phyloP scores from a whole-genome alignment of 768 basidiomycete species.

The Termitomyces sp. region DNA sequence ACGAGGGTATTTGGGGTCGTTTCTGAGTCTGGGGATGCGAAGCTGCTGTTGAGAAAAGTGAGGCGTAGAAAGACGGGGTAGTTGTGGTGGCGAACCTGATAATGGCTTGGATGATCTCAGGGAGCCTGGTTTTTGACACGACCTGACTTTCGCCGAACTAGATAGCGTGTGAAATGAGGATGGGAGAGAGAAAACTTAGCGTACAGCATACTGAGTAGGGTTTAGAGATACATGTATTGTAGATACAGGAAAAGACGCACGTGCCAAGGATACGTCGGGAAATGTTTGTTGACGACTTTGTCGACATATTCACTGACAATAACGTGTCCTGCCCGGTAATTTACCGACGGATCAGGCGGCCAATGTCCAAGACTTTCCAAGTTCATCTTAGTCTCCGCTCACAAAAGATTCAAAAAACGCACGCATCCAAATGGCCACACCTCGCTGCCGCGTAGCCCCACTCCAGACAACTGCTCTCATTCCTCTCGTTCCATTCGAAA shows the following conservation, averaged over 20 bases:
- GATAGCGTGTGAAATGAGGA: constrained; percentile 7
- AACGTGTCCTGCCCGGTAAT: constrained; percentile 74
- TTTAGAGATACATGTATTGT: neutral
- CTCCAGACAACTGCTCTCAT: constrained; percentile 61
- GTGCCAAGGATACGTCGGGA: constrained; percentile 67
- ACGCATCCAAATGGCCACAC: constrained; percentile 68
- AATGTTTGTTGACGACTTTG: constrained; percentile 55
- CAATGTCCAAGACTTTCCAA: constrained; percentile 52
- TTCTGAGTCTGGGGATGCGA: constrained; percentile 74
- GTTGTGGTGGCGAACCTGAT: constrained; percentile 43
- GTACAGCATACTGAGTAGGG: constrained; percentile 56
- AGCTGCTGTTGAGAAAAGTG: constrained; percentile 39
- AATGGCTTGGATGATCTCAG: constrained; percentile 65
- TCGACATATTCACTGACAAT: constrained; percentile 67
- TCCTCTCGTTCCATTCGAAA: constrained; percentile 73
- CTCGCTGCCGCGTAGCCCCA: constrained; percentile 82
- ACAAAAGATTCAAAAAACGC: neutral
- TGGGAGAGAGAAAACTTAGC: constrained; percentile 13
- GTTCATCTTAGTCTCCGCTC: neutral
- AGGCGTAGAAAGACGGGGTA: neutral
- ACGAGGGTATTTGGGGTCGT: constrained; percentile 57
- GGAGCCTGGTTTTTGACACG: constrained; percentile 58
- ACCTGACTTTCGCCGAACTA: constrained; percentile 80
- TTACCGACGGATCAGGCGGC: constrained; percentile 71
- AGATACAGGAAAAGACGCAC: constrained; percentile 32